These are phyloP conservation scores for Vigna reflexopilosa DNA, from an alignment of 306 rosid genomes.

Conservation along the genomic window DNA sequence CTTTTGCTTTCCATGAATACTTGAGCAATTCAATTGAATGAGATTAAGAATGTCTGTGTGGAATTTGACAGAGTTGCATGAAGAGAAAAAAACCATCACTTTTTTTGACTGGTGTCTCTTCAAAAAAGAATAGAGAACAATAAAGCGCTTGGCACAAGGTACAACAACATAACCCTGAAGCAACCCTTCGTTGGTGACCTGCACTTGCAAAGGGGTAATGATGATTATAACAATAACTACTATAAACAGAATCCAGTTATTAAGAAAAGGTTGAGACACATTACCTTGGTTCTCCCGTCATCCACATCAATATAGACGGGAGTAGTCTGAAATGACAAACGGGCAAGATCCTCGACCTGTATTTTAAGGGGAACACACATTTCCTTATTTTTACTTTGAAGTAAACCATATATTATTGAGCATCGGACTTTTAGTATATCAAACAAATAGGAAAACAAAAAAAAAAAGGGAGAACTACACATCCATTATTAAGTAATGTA, in stretches of 20 bases:
- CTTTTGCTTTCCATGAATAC: slow-evolving; percentile 94
- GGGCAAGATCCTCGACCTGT: slow-evolving; percentile 94
- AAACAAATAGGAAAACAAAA: background rate
- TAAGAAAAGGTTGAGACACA: slow-evolving; percentile 14
- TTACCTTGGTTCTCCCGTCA: slow-evolving; percentile 87
- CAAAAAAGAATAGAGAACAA: slow-evolving; percentile 86
- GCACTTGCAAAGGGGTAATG: slow-evolving; percentile 21
- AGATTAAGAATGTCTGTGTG: slow-evolving; percentile 84
- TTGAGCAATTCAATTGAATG: slow-evolving; percentile 66
- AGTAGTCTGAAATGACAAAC: slow-evolving; percentile 74
- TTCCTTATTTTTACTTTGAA: slow-evolving; percentile 22
- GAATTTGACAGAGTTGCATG: slow-evolving; percentile 90
- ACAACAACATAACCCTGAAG: slow-evolving; percentile 94
- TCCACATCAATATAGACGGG: slow-evolving; percentile 87
- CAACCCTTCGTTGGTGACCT: slow-evolving; percentile 98
- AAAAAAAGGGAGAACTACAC: background rate
- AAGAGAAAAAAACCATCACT: slow-evolving; percentile 97
- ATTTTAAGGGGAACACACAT: slow-evolving; percentile 22
- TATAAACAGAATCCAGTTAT: slow-evolving; percentile 18
- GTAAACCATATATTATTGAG: background rate
- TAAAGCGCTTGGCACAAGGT: slow-evolving; percentile 81
- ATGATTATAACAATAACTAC: background rate
- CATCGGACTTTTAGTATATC: background rate
- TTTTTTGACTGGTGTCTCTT: slow-evolving; percentile 76
- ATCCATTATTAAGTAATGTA: slow-evolving; percentile 3